Evolutionary conservation across 1,284 basidiomycete genomes (phyloP), one percentile per base, ranked within the genome.

Genomic region (Stygiomarasmius scandens): DNA sequence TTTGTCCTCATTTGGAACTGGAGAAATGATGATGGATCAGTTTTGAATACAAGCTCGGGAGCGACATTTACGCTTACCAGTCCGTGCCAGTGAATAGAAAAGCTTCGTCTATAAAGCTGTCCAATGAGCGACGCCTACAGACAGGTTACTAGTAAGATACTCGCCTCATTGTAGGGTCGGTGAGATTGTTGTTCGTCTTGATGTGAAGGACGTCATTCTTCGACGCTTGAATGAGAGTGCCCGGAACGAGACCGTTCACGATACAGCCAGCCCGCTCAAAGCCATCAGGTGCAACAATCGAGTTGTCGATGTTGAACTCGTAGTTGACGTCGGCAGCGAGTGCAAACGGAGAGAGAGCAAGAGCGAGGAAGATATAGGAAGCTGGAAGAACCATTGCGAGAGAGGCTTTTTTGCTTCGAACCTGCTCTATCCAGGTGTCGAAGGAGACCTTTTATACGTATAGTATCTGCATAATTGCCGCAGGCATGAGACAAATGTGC

Each of bases 1-100:
- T 56, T 56, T 2, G 60, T 61, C 36, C 38, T 58, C 45, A 61
- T 49, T 49, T 64, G 63, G 49, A 64, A 64, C 63, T 64, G 22
- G 6, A 25, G 32, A 46, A 16, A 20, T 14, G 36, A 6, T 47
- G 8, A 49, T 5, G 16, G 27, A 32, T 43, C 51, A 5, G 43
- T 52, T 41, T 12, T 67, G 66, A 23, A 38, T 10, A 4, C 22
- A n/a, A 27, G 38, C 2, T 36, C n/a, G n/a, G 4, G n/a, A 44
- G 23, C 41, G 11, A 16, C 51, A 24, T 29, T 58, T 32, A 69
- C 62, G 56, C 59, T 70, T 55, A 64, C 63, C 27, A 63, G 49
- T 25, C 62, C 62, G 36, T 63, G 62, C 62, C 62, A 63, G 55
- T 63, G 62, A 55, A 59, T 47, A 19, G 12, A 49, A 25, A n/a